These are phyloP conservation scores for Pistacia vera DNA, from an alignment of 345 rosid genomes.

Conservation along the genomic window DNA sequence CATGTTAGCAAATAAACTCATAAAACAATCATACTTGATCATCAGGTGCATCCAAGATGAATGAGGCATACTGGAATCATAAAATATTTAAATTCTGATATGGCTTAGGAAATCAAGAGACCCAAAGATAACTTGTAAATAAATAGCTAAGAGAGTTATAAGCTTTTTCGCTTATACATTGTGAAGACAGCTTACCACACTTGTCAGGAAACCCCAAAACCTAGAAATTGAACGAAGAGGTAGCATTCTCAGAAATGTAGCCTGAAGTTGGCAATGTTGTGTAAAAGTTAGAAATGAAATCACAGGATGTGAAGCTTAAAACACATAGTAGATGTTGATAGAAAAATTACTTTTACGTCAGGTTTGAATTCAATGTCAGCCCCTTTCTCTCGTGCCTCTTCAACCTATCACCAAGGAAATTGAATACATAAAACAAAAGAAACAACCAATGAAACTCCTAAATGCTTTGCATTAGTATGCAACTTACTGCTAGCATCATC, in stretches of 20 bases:
- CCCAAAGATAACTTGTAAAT: neutral
- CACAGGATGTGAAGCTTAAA: conserved; percentile 6
- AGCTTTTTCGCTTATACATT: neutral
- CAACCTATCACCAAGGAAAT: conserved; percentile 47
- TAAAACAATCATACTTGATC: neutral
- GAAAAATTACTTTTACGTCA: conserved; percentile 60
- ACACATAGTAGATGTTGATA: neutral
- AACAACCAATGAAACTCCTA: neutral
- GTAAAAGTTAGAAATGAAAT: conserved; percentile 16
- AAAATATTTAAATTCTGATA: neutral
- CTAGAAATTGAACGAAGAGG: conserved; percentile 92
- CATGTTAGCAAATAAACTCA: conserved; percentile 23
- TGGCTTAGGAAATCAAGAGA: neutral
- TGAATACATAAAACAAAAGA: conserved; percentile 12
- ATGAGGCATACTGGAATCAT: neutral
- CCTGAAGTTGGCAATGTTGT: conserved; percentile 44
- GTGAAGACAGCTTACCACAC: conserved; percentile 52
- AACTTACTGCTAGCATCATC: conserved; percentile 2
- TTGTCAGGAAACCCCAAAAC: conserved; percentile 76
- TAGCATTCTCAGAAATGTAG: conserved; percentile 71
- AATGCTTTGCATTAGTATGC: neutral
- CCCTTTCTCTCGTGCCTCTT: conserved; percentile 83
- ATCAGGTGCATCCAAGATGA: neutral
- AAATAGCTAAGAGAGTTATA: neutral
- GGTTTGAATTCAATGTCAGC: conserved; percentile 79